Evolutionary conservation across 1,284 basidiomycete species (phyloP).

Genomic region (Anthracocystis walkeri): DNA sequence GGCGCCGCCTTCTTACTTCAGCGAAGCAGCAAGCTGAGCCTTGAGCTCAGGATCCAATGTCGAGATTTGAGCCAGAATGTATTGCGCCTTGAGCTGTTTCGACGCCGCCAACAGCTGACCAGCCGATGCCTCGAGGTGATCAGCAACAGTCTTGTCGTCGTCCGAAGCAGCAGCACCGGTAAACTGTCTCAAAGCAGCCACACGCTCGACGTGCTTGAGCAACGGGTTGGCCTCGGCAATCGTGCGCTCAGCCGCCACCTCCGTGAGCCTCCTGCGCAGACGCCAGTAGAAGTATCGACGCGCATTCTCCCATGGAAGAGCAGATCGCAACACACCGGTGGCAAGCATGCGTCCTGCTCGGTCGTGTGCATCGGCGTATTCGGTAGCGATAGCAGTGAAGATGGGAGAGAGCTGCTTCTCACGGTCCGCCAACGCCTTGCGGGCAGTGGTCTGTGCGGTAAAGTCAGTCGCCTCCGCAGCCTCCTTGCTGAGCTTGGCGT

Average conservation of each 20-base stretch:
- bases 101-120: slow-evolving; percentile 49
- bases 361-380: slow-evolving; percentile 97
- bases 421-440: slow-evolving; percentile 78
- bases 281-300: slow-evolving; percentile 94
- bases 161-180: slow-evolving; percentile 55
- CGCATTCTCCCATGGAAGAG: slow-evolving; percentile 78
- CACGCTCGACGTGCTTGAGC: slow-evolving; percentile 60
- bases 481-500: slow-evolving; percentile 82
- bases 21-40: slow-evolving; percentile 44
- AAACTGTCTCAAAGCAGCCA: slow-evolving; percentile 56
- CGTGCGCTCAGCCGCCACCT: slow-evolving; percentile 53
- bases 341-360: slow-evolving; percentile 97
- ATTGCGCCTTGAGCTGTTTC: slow-evolving; percentile 54
- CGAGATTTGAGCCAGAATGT: slow-evolving; percentile 63
- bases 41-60: slow-evolving; percentile 59
- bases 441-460: slow-evolving; percentile 71
- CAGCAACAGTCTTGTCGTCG: slow-evolving; percentile 59
- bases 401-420: slow-evolving; percentile 88
- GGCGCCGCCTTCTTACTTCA: slow-evolving; percentile 17
- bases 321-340: slow-evolving; percentile 85
- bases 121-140: slow-evolving; percentile 62
- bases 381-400: slow-evolving; percentile 91
- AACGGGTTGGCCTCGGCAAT: slow-evolving; percentile 66
- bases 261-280: slow-evolving; percentile 75
- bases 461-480: slow-evolving; percentile 76